These are phyloP conservation scores for barrel medic (Medicago truncatula) DNA, from an alignment of 306 rosid species.

Conservation along the genomic window DNA sequence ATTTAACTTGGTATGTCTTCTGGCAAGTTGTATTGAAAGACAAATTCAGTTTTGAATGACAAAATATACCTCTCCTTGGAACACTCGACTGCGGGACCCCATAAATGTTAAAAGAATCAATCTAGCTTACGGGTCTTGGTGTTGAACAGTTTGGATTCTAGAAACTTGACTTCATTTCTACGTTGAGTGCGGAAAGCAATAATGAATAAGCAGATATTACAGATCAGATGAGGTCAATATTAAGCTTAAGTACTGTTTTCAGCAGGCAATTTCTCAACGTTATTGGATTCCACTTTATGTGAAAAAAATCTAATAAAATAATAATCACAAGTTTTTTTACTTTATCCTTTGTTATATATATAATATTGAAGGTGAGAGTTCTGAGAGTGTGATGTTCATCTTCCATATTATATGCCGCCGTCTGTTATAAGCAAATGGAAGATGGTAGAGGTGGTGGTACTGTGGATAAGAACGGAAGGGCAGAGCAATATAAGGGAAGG, in stretches of 20 bases:
- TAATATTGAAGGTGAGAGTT: neutral
- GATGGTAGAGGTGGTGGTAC: neutral
- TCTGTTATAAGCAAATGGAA: neutral
- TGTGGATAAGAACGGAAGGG: slow-evolving; percentile 54
- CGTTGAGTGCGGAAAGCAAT: slow-evolving; percentile 3
- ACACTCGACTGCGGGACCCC: neutral
- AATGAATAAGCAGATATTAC: neutral
- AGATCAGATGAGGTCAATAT: neutral
- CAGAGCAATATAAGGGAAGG: slow-evolving; percentile 64
- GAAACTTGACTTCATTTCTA: neutral
- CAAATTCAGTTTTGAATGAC: too few relatives aligned
- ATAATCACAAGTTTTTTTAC: neutral
- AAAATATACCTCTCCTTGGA: too few relatives aligned
- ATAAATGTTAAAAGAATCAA: neutral
- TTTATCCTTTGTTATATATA: neutral
- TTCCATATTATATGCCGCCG: neutral
- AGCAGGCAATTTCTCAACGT: neutral
- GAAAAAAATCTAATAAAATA: neutral
- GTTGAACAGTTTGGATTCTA: neutral
- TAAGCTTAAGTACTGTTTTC: neutral
- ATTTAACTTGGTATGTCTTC: too few relatives aligned
- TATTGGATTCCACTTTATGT: neutral
- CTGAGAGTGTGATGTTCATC: neutral
- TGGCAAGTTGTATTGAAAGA: too few relatives aligned
- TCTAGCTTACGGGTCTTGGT: neutral